phyloP scores from a whole-genome alignment of 2,329 filamentous ascomycete genomes.

The Eutypella sp. region DNA sequence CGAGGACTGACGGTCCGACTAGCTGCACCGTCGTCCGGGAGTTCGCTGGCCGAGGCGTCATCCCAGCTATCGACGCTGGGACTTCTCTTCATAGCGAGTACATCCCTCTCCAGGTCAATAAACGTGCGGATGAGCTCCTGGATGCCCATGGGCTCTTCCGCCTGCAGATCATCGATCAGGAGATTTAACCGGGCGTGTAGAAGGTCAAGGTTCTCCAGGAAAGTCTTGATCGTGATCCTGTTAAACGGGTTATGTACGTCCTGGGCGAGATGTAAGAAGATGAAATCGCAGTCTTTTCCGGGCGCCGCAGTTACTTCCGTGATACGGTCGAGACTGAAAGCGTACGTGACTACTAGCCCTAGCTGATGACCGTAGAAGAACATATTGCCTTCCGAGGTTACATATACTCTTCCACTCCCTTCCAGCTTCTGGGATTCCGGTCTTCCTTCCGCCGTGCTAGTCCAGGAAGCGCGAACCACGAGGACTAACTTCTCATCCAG shows the following conservation, averaged over 20 bases:
- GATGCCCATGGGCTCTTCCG: conserved; percentile 63
- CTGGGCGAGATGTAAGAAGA: conserved; percentile 73
- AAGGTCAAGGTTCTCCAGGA: conserved; percentile 79
- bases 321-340: conserved; percentile 69
- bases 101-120: conserved; percentile 66
- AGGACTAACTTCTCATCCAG: conserved; percentile 78
- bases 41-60: conserved; percentile 59
- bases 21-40: conserved; percentile 54
- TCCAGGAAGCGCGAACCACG: conserved; percentile 90
- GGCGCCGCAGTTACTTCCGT: conserved; percentile 85
- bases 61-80: conserved; percentile 89
- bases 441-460: conserved; percentile 43
- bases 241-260: conserved; percentile 59
- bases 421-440: conserved; percentile 49
- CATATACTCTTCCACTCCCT: conserved; percentile 71
- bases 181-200: conserved; percentile 81
- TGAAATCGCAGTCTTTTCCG: conserved; percentile 86
- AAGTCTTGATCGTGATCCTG: conserved; percentile 83
- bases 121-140: conserved; percentile 68
- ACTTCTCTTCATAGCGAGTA: conserved; percentile 52
- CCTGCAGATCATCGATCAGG: conserved; percentile 73
- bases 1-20: conserved; percentile 34
- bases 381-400: conserved; percentile 72
- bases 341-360: conserved; percentile 80
- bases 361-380: conserved; percentile 97